Percentiles rank a stretch among this genome's conserved stretches.
Evolutionary conservation across 352 stramenopile genomes (phyloP).

Genomic region (Globisporangium sylvaticum): DNA sequence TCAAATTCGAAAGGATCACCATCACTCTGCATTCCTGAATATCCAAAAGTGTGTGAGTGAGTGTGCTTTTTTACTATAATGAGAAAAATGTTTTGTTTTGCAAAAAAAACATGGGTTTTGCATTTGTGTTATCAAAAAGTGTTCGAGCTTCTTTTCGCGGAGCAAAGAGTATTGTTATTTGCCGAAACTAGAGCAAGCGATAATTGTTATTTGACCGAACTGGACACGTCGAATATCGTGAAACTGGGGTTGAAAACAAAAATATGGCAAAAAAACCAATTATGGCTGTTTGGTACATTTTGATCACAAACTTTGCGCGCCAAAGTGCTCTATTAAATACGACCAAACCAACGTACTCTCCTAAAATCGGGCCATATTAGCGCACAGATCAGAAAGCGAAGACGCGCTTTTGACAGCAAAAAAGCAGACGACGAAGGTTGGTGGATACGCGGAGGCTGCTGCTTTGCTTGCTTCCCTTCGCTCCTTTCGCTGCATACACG

Average conservation of each 20-base stretch:
- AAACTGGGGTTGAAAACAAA: no score
- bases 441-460: not conserved
- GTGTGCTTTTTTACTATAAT: no score
- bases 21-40: not conserved
- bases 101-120: no score
- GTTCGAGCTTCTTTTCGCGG: no score
- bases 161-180: no score
- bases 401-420: not conserved
- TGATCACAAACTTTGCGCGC: not conserved
- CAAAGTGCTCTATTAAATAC: not conserved
- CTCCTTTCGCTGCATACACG: not conserved
- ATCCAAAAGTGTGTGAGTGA: no score
- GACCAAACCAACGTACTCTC: not conserved
- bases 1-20: slow-evolving; percentile 8
- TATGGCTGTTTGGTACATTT: not conserved
- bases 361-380: not conserved
- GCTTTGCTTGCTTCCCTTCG: not conserved
- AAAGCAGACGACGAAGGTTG: not conserved
- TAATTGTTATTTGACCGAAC: no score
- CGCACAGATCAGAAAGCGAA: not conserved
- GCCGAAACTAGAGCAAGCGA: no score
- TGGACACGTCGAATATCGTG: no score
- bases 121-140: no score
- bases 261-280: no score
- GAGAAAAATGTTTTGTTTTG: no score